Evolutionary conservation across 495 filamentous ascomycete species (phyloP).

Genomic region (Penicillium robsamsonii): DNA sequence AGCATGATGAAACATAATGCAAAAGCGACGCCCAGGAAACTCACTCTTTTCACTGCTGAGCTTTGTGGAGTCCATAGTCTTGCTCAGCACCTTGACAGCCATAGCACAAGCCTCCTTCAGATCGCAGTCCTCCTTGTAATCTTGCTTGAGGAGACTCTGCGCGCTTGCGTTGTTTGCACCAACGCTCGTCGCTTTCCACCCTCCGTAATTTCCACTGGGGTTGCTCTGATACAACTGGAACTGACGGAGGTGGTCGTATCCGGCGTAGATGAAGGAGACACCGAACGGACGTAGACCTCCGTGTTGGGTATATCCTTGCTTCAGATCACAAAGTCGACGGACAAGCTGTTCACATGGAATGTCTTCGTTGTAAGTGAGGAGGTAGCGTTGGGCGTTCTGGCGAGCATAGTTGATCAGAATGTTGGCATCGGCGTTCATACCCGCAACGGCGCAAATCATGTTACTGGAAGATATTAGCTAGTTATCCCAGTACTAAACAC

Average conservation of each 20-base stretch:
- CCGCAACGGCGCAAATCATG: conserved; percentile 99
- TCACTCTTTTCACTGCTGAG: conserved; percentile 97
- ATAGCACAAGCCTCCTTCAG: conserved; percentile 95
- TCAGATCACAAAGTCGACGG: conserved; percentile 92
- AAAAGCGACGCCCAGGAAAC: conserved; percentile 22
- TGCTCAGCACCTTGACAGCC: conserved; percentile 98
- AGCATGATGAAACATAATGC: conserved; percentile 18
- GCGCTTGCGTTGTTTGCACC: conserved; percentile 98
- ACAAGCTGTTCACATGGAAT: conserved; percentile 99
- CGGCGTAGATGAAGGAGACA: conserved; percentile 99
- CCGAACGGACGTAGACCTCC: conserved; percentile 97
- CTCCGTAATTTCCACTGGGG: conserved; percentile 98
- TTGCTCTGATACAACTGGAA: conserved; percentile 99
- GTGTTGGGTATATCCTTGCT: conserved; percentile 99
- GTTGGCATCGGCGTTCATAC: conserved; percentile 99
- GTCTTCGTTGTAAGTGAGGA: conserved; percentile 98
- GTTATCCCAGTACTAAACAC: background rate
- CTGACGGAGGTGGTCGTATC: conserved; percentile 89
- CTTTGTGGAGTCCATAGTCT: conserved; percentile 99
- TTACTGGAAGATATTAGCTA: conserved; percentile 60
- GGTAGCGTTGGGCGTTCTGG: conserved; percentile 92
- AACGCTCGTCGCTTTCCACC: conserved; percentile 98
- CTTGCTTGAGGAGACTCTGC: conserved; percentile 96
- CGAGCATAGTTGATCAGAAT: conserved; percentile 99
- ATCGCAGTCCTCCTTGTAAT: conserved; percentile 97